A percentile compares a stretch with the other conserved stretches of the same genome.
phyloP scores from a whole-genome alignment of 768 basidiomycete genomes.

The Termitomyces heimii region DNA sequence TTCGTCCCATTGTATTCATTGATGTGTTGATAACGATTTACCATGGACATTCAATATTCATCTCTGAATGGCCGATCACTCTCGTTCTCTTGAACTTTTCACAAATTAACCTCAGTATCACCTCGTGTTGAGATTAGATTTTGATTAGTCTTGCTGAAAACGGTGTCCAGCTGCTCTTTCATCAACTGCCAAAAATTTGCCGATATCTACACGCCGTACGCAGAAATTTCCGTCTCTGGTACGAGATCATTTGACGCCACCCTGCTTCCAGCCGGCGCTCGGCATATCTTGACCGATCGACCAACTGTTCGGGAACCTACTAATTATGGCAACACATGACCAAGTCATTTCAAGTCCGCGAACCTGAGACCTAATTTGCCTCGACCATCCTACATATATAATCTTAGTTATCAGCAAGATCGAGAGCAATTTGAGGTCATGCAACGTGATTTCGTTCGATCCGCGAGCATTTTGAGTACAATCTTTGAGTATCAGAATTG shows the following conservation, averaged over 20 bases:
- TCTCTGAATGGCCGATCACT: neutral
- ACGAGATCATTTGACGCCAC: neutral
- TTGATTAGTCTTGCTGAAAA: neutral
- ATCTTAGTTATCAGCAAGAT: slow-evolving; percentile 6
- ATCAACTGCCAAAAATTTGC: neutral
- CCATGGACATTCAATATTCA: slow-evolving; percentile 8
- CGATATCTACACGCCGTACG: neutral
- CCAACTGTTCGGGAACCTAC: neutral
- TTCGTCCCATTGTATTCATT: slow-evolving; percentile 1
- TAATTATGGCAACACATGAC: slow-evolving; percentile 8
- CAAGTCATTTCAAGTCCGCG: slow-evolving; percentile 15
- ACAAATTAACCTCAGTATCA: slow-evolving; percentile 1
- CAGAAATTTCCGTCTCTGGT: neutral
- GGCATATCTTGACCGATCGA: slow-evolving; percentile 1
- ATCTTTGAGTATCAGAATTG: neutral
- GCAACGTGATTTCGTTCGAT: neutral
- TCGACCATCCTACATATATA: neutral
- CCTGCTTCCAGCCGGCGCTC: neutral
- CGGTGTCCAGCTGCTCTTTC: neutral
- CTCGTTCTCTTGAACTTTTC: neutral
- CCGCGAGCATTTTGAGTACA: neutral
- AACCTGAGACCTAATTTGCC: neutral
- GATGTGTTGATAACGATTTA: slow-evolving; percentile 14
- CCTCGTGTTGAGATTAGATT: slow-evolving; percentile 13
- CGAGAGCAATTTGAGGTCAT: slow-evolving; percentile 1